phyloP scores from a whole-genome alignment of 257 asterid species.

The Galeopsis tetrahit region DNA sequence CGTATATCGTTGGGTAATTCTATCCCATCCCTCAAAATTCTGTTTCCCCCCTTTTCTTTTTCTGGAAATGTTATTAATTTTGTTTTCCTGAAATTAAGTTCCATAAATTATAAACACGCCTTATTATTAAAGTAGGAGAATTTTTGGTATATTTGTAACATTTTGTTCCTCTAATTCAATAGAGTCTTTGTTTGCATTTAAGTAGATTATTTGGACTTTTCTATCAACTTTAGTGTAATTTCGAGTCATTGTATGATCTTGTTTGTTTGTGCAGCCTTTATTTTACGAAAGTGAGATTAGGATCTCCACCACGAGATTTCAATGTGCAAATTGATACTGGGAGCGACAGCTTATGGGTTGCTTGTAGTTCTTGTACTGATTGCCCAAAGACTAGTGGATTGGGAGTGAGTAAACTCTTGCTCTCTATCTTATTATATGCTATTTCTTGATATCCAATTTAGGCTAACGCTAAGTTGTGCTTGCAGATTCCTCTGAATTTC shows the following conservation, averaged over 20 bases:
- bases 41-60: not conserved
- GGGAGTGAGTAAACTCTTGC: constrained; percentile 74
- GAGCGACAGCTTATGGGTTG: constrained; percentile 87
- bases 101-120: not conserved
- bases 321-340: constrained; percentile 96
- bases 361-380: constrained; percentile 77
- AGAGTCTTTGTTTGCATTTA: not conserved
- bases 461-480: constrained; percentile 16
- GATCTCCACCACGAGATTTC: constrained; percentile 88
- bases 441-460: constrained; percentile 2
- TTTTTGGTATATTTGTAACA: not conserved
- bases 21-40: not conserved
- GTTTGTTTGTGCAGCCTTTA: constrained; percentile 62
- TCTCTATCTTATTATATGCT: constrained; percentile 14
- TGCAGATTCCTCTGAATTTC: constrained; percentile 80
- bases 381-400: constrained; percentile 88
- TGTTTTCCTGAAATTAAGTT: not conserved
- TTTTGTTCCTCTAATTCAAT: not conserved
- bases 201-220: not conserved
- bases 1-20: constrained; percentile 76
- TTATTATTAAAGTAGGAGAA: not conserved
- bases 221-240: not conserved
- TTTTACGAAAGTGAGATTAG: constrained; percentile 83
- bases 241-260: not conserved
- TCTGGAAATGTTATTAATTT: not conserved